Percentiles rank a stretch among this genome's conserved stretches.
Evolutionary conservation across 2,329 filamentous ascomycete species (phyloP).

Genomic region (Chaetothyriales sp.): DNA sequence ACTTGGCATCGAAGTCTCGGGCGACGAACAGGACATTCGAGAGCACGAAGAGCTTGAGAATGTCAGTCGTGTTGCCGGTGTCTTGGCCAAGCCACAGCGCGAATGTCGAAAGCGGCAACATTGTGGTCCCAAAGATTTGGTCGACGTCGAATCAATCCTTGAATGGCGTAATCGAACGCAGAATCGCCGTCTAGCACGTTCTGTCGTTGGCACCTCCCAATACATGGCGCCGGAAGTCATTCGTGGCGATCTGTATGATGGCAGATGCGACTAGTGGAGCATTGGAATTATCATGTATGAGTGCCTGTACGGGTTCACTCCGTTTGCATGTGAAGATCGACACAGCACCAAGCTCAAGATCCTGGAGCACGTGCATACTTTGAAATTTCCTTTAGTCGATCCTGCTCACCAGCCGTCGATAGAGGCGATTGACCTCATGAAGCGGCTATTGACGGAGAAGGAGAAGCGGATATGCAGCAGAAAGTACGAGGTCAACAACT

Average conservation of each 20-base stretch:
- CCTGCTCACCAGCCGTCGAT: constrained; percentile 30
- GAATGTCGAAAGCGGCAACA: constrained; percentile 13
- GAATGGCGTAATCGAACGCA: constrained; percentile 57
- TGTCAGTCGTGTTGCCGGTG: not conserved
- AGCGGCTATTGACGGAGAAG: constrained; percentile 57
- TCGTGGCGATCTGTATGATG: constrained; percentile 69
- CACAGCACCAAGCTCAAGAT: constrained; percentile 80
- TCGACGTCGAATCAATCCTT: constrained; percentile 40
- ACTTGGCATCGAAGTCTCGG: constrained; percentile 58
- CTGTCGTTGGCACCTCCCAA: constrained; percentile 86
- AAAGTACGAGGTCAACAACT: constrained; percentile 58
- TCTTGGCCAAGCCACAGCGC: not conserved
- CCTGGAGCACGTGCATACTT: constrained; percentile 53
- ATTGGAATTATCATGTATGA: constrained; percentile 89
- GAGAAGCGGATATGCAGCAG: constrained; percentile 62
- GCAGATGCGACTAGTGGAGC: constrained; percentile 93
- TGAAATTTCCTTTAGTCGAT: constrained; percentile 53
- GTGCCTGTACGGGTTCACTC: constrained; percentile 83
- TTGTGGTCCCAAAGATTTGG: constrained; percentile 22
- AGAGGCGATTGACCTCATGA: constrained; percentile 65
- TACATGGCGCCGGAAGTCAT: constrained; percentile 98
- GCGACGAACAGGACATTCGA: constrained; percentile 57
- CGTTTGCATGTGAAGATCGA: constrained; percentile 70
- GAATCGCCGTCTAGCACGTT: constrained; percentile 61
- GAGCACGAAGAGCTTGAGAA: constrained; percentile 33